Evolutionary conservation across 495 filamentous ascomycete species (phyloP), one percentile per base, ranked within the genome.

Genomic region (Pseudevernia furfuracea): DNA sequence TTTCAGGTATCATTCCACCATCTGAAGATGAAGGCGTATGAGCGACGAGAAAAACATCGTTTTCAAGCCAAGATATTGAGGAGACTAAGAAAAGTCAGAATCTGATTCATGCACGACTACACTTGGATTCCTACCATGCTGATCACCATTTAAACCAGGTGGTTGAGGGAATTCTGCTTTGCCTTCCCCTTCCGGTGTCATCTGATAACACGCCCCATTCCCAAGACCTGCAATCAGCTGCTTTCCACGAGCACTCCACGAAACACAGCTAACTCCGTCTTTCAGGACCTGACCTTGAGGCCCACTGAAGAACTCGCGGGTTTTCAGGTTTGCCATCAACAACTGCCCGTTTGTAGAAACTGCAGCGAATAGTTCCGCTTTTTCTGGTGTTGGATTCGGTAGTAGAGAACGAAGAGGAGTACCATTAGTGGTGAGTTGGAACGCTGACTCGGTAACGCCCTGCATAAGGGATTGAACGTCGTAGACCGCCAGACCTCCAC

Each of bases 231-330:
- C 95, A 9, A 97, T 82, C 30, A 99, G 78, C 72, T 96, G 92
- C 72, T 96, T 97, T 49, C 95, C 95, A 69, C 85, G 89, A 59
- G 84, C 87, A 71, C 93, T 97, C 95, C 95, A 99, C 48, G 89
- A 85, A 3, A 92, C 84, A 71, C 88, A 93, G 70, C 88, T 92
- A 17, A 96, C 92, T 36, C 87, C 85, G 36, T 83, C 76, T 65
- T 85, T 88, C 64, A 96, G 73, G 0, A 87, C 75, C 48, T 82
- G 83, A 4, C 92, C 89, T 67, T 83, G 86, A 14, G 80, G 66
- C 3, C 86, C 86, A 21, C 79, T 80, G 34, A 86, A 70, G 43
- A 89, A 76, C 57, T 78, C 81, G 44, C 84, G 81, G 32, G 84
- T 81, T 61, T 86, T 85, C 59, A 97, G 73, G 72, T 96, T 89